A percentile compares a stretch with the other conserved stretches of the same genome.
Conservation (phyloP, 208 protist genomes). For the Acanthamoeba castellanii region DNA sequence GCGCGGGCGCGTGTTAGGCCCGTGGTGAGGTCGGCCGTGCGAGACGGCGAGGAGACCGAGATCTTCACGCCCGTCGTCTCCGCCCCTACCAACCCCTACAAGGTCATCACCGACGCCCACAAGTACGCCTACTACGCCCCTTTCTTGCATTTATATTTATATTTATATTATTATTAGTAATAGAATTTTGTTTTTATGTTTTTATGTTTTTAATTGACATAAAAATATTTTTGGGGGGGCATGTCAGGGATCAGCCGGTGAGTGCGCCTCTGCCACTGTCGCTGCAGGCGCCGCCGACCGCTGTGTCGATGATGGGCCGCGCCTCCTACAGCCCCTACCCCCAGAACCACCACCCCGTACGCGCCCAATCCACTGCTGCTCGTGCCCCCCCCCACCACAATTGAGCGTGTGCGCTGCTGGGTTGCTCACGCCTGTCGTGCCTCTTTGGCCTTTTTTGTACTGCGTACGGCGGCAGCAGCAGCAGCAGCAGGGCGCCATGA, state of each 20-base stretch:
- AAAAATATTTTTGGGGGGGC: too few species aligned
- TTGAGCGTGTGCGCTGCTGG: too few species aligned
- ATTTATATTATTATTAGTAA: background rate
- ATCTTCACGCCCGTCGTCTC: slow-evolving; percentile 24
- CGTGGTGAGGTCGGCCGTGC: slow-evolving; percentile 16
- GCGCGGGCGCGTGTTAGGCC: background rate
- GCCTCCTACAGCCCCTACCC: too few species aligned
- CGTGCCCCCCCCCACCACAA: background rate
- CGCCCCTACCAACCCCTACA: background rate
- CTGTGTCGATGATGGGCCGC: background rate
- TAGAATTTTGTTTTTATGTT: background rate
- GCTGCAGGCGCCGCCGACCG: too few species aligned
- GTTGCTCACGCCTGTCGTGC: too few species aligned
- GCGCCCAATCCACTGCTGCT: background rate
- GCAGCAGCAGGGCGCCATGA: too few species aligned
- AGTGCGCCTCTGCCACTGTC: background rate
- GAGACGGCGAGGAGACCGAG: slow-evolving; percentile 11
- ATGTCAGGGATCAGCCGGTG: background rate
- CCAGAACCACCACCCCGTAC: background rate
- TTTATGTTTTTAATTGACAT: background rate
- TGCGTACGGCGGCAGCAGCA: too few species aligned
- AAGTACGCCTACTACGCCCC: background rate
- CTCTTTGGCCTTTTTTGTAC: too few species aligned
- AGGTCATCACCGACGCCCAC: background rate
- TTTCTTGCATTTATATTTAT: background rate